Evolutionary conservation across 768 basidiomycete species (phyloP).

Genomic region (Tricholomella constricta): DNA sequence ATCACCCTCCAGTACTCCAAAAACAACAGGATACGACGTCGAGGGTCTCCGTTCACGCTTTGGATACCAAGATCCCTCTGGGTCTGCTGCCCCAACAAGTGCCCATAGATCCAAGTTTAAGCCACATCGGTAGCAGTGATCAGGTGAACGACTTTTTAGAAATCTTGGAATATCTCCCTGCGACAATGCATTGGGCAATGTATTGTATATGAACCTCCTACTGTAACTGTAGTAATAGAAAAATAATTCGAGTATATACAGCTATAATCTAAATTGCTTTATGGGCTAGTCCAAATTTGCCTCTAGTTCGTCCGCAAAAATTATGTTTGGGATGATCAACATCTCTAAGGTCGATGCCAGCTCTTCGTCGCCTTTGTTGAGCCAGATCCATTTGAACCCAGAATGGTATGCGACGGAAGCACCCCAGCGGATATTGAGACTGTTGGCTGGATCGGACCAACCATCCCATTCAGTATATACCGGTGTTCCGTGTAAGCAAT

Average conservation of each 20-base stretch:
- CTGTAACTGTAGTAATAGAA: neutral
- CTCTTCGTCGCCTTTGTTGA: constrained; percentile 35
- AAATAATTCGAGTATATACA: constrained; percentile 1
- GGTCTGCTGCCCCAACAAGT: constrained; percentile 9
- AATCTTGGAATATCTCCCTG: neutral
- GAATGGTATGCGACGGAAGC: constrained; percentile 46
- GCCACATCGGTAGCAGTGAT: constrained; percentile 17
- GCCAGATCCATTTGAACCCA: constrained; percentile 54
- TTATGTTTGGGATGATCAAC: constrained; percentile 32
- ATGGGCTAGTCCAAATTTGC: neutral
- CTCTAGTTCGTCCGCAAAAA: constrained; percentile 42
- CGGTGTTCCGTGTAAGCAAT: too few species aligned
- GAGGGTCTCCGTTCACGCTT: constrained; percentile 32
- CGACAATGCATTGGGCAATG: neutral
- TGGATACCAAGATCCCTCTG: constrained; percentile 28
- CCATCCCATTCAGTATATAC: constrained; percentile 48
- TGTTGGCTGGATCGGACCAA: constrained; percentile 44
- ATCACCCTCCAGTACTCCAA: neutral
- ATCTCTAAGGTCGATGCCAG: constrained; percentile 31
- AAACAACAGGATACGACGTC: constrained; percentile 20
- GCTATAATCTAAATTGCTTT: neutral
- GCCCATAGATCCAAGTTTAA: constrained; percentile 31
- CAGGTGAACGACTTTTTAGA: neutral
- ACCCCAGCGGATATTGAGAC: constrained; percentile 44
- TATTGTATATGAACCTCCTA: neutral